Conservation (phyloP, 106 monocot species). For the Dioscorea alata region DNA sequence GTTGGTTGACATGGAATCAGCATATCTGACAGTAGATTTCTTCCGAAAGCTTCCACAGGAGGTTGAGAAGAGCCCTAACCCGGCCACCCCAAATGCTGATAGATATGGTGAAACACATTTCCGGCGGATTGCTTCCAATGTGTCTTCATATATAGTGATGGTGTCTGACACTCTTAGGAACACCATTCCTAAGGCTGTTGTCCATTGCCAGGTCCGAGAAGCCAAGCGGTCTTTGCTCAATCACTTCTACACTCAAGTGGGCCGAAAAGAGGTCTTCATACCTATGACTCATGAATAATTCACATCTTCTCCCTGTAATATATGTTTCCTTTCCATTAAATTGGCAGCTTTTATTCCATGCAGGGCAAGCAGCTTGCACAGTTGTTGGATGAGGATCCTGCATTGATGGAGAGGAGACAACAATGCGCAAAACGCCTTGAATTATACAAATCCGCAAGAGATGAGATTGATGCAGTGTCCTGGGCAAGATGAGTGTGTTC, state of each 20-base stretch:
- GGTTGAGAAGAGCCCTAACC: conserved; percentile 53
- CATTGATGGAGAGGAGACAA: conserved; percentile 27
- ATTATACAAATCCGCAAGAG: conserved; percentile 30
- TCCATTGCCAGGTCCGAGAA: conserved; percentile 68
- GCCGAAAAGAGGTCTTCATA: conserved; percentile 46
- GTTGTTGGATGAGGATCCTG: conserved; percentile 34
- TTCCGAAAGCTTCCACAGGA: conserved; percentile 86
- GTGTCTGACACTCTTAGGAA: conserved; percentile 48
- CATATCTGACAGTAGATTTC: conserved; percentile 82
- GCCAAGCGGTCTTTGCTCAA: conserved; percentile 59
- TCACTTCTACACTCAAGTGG: conserved; percentile 56
- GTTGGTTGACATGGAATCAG: conserved; percentile 79
- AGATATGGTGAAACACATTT: conserved; percentile 41
- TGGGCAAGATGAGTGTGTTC: conserved; percentile 8
- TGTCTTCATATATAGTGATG: conserved; percentile 49
- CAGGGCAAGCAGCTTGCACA: conserved; percentile 24
- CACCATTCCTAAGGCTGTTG: conserved; percentile 59
- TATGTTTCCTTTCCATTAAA: neutral
- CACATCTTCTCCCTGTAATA: neutral
- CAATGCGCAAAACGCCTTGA: conserved; percentile 29
- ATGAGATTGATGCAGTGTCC: conserved; percentile 33
- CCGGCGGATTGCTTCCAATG: conserved; percentile 45
- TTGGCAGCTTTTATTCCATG: neutral
- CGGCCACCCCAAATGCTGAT: conserved; percentile 22
- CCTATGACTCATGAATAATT: neutral